phyloP scores from a whole-genome alignment of 2,329 filamentous ascomycete genomes.

The Xylariales sp. region DNA sequence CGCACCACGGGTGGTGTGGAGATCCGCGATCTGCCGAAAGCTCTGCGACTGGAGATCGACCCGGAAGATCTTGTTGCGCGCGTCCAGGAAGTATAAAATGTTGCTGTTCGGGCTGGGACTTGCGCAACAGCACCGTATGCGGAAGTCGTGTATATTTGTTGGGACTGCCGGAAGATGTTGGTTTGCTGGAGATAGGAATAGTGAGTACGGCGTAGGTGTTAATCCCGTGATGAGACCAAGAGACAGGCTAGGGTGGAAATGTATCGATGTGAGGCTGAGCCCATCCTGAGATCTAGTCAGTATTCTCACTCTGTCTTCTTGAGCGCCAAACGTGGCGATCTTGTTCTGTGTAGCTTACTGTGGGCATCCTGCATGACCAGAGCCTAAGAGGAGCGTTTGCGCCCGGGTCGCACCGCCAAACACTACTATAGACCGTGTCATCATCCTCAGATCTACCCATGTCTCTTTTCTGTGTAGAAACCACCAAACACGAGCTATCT shows the following conservation, averaged over 20 bases:
- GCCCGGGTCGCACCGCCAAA: not conserved
- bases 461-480: slow-evolving; percentile 7
- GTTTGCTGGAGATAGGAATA: slow-evolving; percentile 5
- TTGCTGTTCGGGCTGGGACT: not conserved
- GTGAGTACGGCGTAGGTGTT: slow-evolving; percentile 6
- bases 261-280: slow-evolving; percentile 6
- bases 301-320: not conserved
- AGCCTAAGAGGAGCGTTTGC: slow-evolving; percentile 2
- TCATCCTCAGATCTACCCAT: slow-evolving; percentile 6
- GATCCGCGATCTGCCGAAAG: slow-evolving; percentile 5
- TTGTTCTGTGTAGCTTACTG: slow-evolving; percentile 2
- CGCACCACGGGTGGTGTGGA: slow-evolving; percentile 5
- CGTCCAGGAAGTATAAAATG: slow-evolving; percentile 5
- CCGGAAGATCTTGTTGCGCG: slow-evolving; percentile 2
- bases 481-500: slow-evolving; percentile 7
- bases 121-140: slow-evolving; percentile 5
- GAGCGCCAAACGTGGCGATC: not conserved
- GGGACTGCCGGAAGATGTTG: not conserved
- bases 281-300: slow-evolving; percentile 5
- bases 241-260: slow-evolving; percentile 8
- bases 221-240: slow-evolving; percentile 5
- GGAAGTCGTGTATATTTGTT: slow-evolving; percentile 5
- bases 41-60: slow-evolving; percentile 3
- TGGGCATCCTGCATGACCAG: slow-evolving; percentile 7
- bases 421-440: slow-evolving; percentile 8